Conservation (phyloP, 345 rosid genomes). For the Boechera retrofracta region DNA sequence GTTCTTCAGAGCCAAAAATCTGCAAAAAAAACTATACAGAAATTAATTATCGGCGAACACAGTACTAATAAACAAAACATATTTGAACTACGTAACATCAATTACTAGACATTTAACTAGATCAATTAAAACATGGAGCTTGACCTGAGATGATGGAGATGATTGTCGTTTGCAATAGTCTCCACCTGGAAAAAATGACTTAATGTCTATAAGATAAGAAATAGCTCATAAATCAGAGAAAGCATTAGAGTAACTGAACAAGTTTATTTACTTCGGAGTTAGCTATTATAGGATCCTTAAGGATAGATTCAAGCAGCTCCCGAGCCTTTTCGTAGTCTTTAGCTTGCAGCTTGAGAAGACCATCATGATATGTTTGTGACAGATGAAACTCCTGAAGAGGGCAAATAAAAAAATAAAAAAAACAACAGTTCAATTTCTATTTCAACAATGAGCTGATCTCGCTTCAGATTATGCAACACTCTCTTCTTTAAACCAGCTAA, state of each 20-base stretch:
- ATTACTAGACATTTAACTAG: conserved; percentile 28
- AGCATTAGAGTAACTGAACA: not conserved
- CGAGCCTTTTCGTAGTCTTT: conserved; percentile 87
- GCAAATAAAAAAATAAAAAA: not conserved
- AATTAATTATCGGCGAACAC: conserved; percentile 13
- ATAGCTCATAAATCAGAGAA: not conserved
- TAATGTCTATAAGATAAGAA: not conserved
- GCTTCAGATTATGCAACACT: conserved; percentile 22
- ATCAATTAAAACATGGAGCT: conserved; percentile 8
- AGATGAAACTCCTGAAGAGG: conserved; percentile 84
- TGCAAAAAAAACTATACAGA: conserved; percentile 44
- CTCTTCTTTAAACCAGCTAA: not conserved
- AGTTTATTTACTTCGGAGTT: conserved; percentile 59
- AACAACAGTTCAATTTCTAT: not conserved
- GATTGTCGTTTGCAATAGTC: conserved; percentile 67
- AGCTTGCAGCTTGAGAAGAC: conserved; percentile 86
- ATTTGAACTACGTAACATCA: not conserved
- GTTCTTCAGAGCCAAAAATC: conserved; percentile 94
- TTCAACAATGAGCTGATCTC: conserved; percentile 5
- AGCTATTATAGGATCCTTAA: conserved; percentile 82
- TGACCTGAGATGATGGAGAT: conserved; percentile 91
- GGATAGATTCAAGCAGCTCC: conserved; percentile 73
- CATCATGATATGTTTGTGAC: conserved; percentile 87
- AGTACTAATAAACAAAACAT: conserved; percentile 7
- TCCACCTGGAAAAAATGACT: conserved; percentile 58